These are phyloP conservation scores for Pueraria montana DNA, from an alignment of 306 rosid genomes.

Conservation along the genomic window DNA sequence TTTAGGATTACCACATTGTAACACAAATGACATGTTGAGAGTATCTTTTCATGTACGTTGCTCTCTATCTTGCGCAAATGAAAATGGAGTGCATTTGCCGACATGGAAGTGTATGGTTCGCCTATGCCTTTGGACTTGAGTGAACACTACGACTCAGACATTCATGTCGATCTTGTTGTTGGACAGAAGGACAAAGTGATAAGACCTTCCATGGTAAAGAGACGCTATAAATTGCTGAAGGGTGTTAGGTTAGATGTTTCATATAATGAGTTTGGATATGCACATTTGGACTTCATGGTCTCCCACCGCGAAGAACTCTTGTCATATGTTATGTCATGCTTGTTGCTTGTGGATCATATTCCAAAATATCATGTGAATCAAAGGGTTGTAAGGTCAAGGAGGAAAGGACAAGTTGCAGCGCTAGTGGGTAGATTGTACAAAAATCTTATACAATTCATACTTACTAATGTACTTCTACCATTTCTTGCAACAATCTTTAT, in stretches of 20 bases:
- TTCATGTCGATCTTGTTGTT: slow-evolving; percentile 88
- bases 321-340: slow-evolving; percentile 81
- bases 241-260: slow-evolving; percentile 69
- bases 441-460: background rate
- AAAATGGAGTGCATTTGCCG: slow-evolving; percentile 69
- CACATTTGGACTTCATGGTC: slow-evolving; percentile 95
- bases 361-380: too few species aligned
- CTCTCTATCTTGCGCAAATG: slow-evolving; percentile 88
- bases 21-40: slow-evolving; percentile 96
- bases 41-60: slow-evolving; percentile 75
- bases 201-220: too few species aligned
- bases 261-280: slow-evolving; percentile 79
- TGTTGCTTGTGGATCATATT: too few species aligned
- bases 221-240: slow-evolving; percentile 78
- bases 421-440: slow-evolving; percentile 25
- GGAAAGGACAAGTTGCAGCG: slow-evolving; percentile 43
- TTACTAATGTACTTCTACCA: slow-evolving; percentile 35
- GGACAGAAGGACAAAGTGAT: slow-evolving; percentile 89
- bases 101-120: slow-evolving; percentile 69
- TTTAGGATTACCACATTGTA: slow-evolving; percentile 84
- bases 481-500: slow-evolving; percentile 28
- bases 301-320: slow-evolving; percentile 90
- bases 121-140: too few species aligned
- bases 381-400: too few species aligned
- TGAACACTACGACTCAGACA: slow-evolving; percentile 64